phyloP scores from a whole-genome alignment of 129 eudicot species.

The Centrapalus pauciflorus region DNA sequence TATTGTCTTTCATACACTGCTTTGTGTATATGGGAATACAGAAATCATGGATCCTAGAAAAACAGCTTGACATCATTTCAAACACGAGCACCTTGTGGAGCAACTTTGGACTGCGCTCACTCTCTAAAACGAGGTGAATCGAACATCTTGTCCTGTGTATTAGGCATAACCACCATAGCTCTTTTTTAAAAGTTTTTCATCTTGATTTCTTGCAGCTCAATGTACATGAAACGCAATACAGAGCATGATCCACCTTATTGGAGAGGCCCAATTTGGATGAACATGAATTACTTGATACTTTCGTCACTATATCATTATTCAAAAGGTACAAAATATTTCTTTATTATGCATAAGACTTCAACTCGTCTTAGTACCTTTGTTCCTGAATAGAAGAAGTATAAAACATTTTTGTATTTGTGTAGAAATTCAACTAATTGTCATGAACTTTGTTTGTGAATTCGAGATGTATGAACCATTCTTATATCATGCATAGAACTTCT shows the following conservation, averaged over 20 bases:
- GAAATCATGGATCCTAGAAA: conserved; percentile 77
- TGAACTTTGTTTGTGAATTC: not conserved
- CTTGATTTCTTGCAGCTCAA: conserved; percentile 43
- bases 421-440: too few relatives aligned
- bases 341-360: too few relatives aligned
- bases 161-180: not conserved
- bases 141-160: not conserved
- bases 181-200: not conserved
- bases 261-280: conserved; percentile 98
- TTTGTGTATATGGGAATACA: conserved; percentile 19
- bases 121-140: conserved; percentile 74
- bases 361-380: not conserved
- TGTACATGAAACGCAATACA: conserved; percentile 90
- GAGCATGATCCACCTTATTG: conserved; percentile 97
- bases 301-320: conserved; percentile 80
- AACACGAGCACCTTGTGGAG: conserved; percentile 80
- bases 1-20: not conserved
- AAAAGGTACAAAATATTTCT: too few relatives aligned
- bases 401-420: too few relatives aligned
- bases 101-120: conserved; percentile 75
- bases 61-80: conserved; percentile 85
- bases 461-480: not conserved
- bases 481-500: not conserved
- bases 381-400: not conserved
- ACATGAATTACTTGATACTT: conserved; percentile 91